These are phyloP conservation scores for Neocatenulostroma microsporum DNA, from an alignment of 2,329 filamentous ascomycete genomes.

Conservation along the genomic window DNA sequence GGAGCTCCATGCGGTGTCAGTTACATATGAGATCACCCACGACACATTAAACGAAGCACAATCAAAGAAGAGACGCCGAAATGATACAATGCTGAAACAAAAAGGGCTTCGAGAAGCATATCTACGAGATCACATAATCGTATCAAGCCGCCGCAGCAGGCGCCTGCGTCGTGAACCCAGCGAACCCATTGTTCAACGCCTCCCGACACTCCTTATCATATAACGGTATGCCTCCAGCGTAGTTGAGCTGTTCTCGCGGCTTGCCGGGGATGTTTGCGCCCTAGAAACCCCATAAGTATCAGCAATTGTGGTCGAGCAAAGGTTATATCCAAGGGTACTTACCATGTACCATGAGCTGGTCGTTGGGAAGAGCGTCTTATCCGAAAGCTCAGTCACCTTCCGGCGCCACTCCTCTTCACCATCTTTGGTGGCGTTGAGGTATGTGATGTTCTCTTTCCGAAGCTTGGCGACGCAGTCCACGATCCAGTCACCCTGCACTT, in stretches of 20 bases:
- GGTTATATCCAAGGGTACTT: no score
- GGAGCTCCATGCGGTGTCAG: no score
- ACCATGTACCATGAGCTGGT: constrained; percentile 29
- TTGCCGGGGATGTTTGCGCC: constrained; percentile 7
- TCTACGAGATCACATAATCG: no score
- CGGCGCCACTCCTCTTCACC: constrained; percentile 37
- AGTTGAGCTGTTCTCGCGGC: constrained; percentile 35
- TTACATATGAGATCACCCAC: no score
- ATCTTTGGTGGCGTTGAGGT: constrained; percentile 35
- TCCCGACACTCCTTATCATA: constrained; percentile 34
- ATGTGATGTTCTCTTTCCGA: constrained; percentile 31
- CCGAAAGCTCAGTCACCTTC: constrained; percentile 22
- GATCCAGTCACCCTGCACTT: constrained; percentile 40
- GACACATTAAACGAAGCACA: no score
- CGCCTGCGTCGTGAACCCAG: constrained; percentile 16
- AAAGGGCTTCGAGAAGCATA: no score
- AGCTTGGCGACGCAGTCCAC: constrained; percentile 36
- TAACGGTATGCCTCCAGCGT: constrained; percentile 29
- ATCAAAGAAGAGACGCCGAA: no score
- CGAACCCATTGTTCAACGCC: constrained; percentile 28
- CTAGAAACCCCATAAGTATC: no score
- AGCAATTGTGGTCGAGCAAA: no score
- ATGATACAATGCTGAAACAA: no score
- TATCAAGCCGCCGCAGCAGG: no score
- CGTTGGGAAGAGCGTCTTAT: constrained; percentile 24